These are phyloP conservation scores for Rhypophila decipiens DNA, from an alignment of 495 filamentous ascomycete species.

Conservation along the genomic window DNA sequence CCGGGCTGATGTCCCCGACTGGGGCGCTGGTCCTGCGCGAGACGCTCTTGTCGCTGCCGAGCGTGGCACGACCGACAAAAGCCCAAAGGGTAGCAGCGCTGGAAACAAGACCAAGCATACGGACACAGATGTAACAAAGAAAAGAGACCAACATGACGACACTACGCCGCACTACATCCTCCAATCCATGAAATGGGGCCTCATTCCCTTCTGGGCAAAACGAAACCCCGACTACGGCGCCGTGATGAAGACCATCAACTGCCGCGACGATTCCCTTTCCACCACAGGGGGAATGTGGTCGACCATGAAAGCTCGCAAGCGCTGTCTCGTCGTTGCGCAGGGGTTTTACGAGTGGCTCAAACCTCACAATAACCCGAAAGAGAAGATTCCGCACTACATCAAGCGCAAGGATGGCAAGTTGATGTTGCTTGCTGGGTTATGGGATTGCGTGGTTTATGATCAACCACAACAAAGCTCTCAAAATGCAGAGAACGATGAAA, in stretches of 20 bases:
- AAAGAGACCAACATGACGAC: too few species aligned
- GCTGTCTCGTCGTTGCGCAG: slow-evolving; percentile 80
- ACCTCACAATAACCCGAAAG: slow-evolving; percentile 58
- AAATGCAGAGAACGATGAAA: slow-evolving; percentile 25
- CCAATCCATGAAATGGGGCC: slow-evolving; percentile 88
- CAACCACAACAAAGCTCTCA: too few species aligned
- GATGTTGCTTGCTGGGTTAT: slow-evolving; percentile 88
- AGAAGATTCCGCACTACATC: slow-evolving; percentile 76
- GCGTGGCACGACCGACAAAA: slow-evolving; percentile 2
- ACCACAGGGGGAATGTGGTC: slow-evolving; percentile 82
- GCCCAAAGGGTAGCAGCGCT: background rate
- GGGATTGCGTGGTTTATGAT: slow-evolving; percentile 81
- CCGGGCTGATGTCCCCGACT: slow-evolving; percentile 62
- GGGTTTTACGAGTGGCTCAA: slow-evolving; percentile 98
- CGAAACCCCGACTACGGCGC: slow-evolving; percentile 58
- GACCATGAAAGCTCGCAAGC: slow-evolving; percentile 78
- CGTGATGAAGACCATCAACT: slow-evolving; percentile 86
- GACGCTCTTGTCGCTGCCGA: slow-evolving; percentile 4
- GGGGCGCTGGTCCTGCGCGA: slow-evolving; percentile 37
- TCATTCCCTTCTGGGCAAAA: slow-evolving; percentile 33
- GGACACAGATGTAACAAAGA: background rate
- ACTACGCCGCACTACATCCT: slow-evolving; percentile 61
- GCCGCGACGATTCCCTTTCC: slow-evolving; percentile 79
- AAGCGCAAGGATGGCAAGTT: slow-evolving; percentile 74
- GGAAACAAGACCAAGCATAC: background rate